Evolutionary conservation across 805 yeast genomes (phyloP).

Genomic region (Hermanozyma aechmeae): DNA sequence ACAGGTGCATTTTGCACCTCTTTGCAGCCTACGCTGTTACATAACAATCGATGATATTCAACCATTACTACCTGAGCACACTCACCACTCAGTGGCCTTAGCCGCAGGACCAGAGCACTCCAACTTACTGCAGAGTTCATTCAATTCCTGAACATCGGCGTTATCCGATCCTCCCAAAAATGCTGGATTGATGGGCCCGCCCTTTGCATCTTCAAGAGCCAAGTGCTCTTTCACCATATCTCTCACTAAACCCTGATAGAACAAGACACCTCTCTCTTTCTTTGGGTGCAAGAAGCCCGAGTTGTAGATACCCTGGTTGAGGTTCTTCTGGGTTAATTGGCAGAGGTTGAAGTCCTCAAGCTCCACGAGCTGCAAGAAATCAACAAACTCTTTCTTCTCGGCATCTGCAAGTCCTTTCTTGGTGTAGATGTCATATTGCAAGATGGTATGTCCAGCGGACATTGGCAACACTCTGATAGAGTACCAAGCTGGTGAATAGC

Average conservation of each 20-base stretch:
- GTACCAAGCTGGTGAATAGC: slow-evolving; percentile 62
- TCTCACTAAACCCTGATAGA: slow-evolving; percentile 45
- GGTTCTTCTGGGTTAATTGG: slow-evolving; percentile 49
- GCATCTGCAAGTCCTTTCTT: slow-evolving; percentile 47
- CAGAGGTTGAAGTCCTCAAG: slow-evolving; percentile 51
- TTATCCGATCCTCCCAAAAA: slow-evolving; percentile 29
- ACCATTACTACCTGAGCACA: too few relatives aligned
- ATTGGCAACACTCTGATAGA: slow-evolving; percentile 52
- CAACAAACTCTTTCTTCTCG: slow-evolving; percentile 52
- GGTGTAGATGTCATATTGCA: slow-evolving; percentile 53
- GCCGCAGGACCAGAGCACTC: too few relatives aligned
- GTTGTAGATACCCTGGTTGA: slow-evolving; percentile 50
- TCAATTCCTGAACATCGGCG: slow-evolving; percentile 38
- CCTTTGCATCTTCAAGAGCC: slow-evolving; percentile 34
- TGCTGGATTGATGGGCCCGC: slow-evolving; percentile 45
- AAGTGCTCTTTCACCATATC: slow-evolving; percentile 52
- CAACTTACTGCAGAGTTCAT: slow-evolving; percentile 38
- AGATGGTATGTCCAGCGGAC: slow-evolving; percentile 42
- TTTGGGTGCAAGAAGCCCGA: slow-evolving; percentile 52
- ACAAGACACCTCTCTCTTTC: slow-evolving; percentile 51
- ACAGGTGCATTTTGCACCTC: too few relatives aligned
- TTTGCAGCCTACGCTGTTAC: too few relatives aligned
- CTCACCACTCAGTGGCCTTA: too few relatives aligned
- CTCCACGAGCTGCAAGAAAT: slow-evolving; percentile 54
- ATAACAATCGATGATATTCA: too few relatives aligned